Evolutionary conservation across 345 rosid species (phyloP).

Genomic region (Citrus australasica): DNA sequence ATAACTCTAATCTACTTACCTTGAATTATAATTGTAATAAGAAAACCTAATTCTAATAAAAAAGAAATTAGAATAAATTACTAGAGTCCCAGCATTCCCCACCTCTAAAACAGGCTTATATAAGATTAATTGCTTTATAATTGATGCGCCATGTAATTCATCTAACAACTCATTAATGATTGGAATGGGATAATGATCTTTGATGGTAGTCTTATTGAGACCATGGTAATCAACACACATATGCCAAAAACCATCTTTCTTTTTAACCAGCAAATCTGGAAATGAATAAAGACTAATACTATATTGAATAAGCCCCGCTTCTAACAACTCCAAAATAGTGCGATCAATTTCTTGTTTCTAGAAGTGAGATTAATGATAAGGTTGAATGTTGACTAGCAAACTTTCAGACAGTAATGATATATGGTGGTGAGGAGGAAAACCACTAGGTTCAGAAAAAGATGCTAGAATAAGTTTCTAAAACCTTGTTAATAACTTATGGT

Average conservation of each 20-base stretch:
- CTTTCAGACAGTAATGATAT: no score
- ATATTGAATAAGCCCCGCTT: background rate
- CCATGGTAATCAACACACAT: background rate
- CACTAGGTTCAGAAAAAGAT: background rate
- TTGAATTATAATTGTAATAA: no score
- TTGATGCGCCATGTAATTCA: background rate
- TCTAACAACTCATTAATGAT: background rate
- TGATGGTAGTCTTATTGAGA: background rate
- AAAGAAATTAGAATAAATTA: no score
- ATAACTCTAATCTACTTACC: no score
- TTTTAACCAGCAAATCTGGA: background rate
- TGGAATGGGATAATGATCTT: background rate
- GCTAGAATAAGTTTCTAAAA: background rate
- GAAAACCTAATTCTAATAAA: no score
- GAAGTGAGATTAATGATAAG: no score
- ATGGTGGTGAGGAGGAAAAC: background rate
- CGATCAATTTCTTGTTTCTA: background rate
- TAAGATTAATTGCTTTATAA: background rate
- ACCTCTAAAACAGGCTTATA: no score
- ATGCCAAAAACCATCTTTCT: background rate
- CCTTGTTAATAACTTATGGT: background rate
- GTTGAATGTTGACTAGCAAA: no score
- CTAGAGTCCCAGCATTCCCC: no score
- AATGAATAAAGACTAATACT: background rate
- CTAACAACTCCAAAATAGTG: background rate